Base-by-base conservation (phyloP, 139 green algal species). In the Trebouxia sp. region DNA sequence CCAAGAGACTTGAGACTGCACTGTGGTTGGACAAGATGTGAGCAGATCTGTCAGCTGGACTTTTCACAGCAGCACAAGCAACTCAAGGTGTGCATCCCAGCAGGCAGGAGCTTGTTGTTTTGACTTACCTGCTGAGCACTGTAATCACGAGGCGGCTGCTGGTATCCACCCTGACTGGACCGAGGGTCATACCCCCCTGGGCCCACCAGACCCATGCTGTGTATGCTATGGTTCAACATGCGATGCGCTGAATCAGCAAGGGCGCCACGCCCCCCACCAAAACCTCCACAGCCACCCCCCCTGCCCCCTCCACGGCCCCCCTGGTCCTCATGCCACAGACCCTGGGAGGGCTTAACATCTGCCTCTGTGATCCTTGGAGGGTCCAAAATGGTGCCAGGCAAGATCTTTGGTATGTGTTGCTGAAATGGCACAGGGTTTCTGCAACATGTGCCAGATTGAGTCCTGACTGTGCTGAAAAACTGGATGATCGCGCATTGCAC, bases 321-420 rank as follows among this genome's bases (percentile, higher is more conserved):
- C 17, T 74, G 80, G 70, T 88, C 80, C 65, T 89, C 84, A 74
- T 92, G 87, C 89, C 89, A 93, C 78, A 93, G 78, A 10, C 82
- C 76, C 82, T 87, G 81, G 2, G 85, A 74, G 32, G 69, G 58
- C 42, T 65, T 82, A 47, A 92, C 30, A 81, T 93, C 87, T 6
- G 41, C 47, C 45, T 89, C 80, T 15, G 65, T 84, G 11, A 92
- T 65, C 30, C 65, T 66, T 0, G 86, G 53, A 37, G 51, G 24
- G 38, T 50, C 75, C 35, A 62, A 11, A n/a, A 65, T 62, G 45
- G 72, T 79, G 30, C 72, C 72, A 17, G 72, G 72, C n/a, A 79
- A 11, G 7, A 79, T 58, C 26, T 43, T 45, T 24, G 72, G 72
- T 10, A 65, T 51, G 72, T 79, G 72, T 6, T 51, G n/a, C 72